These are phyloP conservation scores for Leucocoprinus leucothites DNA, from an alignment of 768 basidiomycete genomes.

Conservation along the genomic window DNA sequence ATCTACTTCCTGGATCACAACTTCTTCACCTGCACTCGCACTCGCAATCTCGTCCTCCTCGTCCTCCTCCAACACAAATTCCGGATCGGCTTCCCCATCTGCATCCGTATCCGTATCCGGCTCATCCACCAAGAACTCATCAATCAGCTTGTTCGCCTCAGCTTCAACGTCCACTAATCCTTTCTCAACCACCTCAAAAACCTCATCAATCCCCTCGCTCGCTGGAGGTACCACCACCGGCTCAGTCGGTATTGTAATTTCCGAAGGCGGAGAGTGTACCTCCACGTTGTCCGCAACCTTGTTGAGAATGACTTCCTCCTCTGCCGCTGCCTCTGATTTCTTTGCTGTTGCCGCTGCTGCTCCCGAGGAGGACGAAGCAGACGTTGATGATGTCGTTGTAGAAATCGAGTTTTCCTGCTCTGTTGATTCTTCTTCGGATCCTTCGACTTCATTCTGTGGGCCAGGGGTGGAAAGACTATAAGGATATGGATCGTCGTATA, in stretches of 20 bases:
- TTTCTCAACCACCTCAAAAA: background rate
- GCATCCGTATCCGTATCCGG: constrained; percentile 28
- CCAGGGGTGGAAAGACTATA: constrained; percentile 45
- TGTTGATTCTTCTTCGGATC: constrained; percentile 23
- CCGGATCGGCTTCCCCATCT: constrained; percentile 33
- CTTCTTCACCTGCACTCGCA: constrained; percentile 1
- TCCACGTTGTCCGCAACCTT: constrained; percentile 16
- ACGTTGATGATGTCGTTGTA: background rate
- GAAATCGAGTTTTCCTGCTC: constrained; percentile 24
- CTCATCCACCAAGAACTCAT: constrained; percentile 8
- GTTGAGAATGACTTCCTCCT: constrained; percentile 18
- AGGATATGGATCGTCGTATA: constrained; percentile 43
- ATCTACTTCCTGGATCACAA: background rate
- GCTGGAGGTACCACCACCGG: background rate
- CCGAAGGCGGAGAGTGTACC: constrained; percentile 19
- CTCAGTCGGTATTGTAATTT: background rate
- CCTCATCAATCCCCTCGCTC: background rate
- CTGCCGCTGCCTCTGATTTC: constrained; percentile 17
- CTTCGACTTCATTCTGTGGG: constrained; percentile 15
- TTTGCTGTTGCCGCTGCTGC: background rate
- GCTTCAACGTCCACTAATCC: constrained; percentile 1
- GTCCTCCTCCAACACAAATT: constrained; percentile 19
- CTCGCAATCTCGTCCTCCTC: constrained; percentile 3
- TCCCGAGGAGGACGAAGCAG: no score
- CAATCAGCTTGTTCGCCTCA: background rate